phyloP scores from a whole-genome alignment of 129 eudicot species.

The Saposhnikovia divaricata region DNA sequence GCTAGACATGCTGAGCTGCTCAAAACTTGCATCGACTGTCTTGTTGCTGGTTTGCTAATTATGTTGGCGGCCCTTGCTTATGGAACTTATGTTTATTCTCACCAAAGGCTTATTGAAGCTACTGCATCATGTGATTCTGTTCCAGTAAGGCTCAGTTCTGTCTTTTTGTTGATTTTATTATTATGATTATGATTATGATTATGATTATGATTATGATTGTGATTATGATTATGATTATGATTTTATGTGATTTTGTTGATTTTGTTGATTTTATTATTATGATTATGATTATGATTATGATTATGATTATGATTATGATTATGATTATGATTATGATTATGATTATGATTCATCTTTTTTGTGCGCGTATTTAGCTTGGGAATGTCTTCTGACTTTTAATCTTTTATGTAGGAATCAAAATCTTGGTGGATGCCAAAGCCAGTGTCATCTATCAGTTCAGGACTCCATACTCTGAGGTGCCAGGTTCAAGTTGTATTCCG shows the following conservation, averaged over 20 bases:
- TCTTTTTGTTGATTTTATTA: neutral
- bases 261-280: too few species aligned
- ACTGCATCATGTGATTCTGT: constrained; percentile 58
- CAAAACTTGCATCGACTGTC: constrained; percentile 62
- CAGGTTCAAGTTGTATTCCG: constrained; percentile 60
- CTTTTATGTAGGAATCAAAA: constrained; percentile 40
- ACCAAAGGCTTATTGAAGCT: constrained; percentile 56
- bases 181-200: neutral
- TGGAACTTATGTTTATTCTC: constrained; percentile 65
- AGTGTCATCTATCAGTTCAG: constrained; percentile 59
- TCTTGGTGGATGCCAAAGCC: constrained; percentile 89
- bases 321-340: neutral
- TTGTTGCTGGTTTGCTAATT: constrained; percentile 71
- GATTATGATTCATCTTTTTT: neutral
- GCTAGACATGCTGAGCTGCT: constrained; percentile 41
- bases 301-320: neutral
- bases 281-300: neutral
- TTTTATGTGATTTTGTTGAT: too few species aligned
- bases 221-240: neutral
- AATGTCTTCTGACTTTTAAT: neutral
- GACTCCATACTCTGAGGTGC: constrained; percentile 46
- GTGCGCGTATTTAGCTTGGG: neutral
- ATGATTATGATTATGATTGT: neutral
- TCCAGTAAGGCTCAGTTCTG: constrained; percentile 26
- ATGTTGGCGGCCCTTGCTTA: constrained; percentile 53